Percentiles rank a stretch among this genome's conserved stretches.
Evolutionary conservation across 495 filamentous ascomycete genomes (phyloP).

Genomic region (Evernia prunastri): DNA sequence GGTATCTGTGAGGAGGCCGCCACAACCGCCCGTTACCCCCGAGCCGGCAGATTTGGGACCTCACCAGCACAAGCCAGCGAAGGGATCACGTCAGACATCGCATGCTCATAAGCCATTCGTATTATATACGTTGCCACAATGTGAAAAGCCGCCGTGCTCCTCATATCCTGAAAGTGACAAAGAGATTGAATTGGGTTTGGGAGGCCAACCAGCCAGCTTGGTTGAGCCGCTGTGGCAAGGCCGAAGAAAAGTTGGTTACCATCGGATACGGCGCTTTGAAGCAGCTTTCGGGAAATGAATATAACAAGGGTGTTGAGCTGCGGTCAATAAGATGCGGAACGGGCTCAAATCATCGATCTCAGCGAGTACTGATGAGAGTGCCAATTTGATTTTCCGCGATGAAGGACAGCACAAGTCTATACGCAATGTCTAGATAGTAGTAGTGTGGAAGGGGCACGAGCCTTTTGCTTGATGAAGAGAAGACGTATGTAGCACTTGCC

Average conservation of each 20-base stretch:
- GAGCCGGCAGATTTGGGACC: neutral
- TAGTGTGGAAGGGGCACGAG: neutral
- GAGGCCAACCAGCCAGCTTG: neutral
- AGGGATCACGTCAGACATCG: neutral
- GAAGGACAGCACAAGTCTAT: neutral
- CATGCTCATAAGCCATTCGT: neutral
- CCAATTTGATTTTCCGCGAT: neutral
- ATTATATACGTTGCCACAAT: neutral
- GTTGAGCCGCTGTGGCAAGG: neutral
- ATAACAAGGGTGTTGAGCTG: neutral
- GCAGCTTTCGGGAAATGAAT: neutral
- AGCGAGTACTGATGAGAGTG: neutral
- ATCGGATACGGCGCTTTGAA: neutral
- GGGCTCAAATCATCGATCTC: neutral
- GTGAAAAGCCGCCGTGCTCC: neutral
- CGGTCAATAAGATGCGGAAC: neutral
- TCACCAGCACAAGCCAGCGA: neutral
- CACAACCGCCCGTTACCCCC: neutral
- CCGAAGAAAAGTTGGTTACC: neutral
- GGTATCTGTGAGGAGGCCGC: neutral
- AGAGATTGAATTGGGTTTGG: neutral
- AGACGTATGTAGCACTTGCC: no score
- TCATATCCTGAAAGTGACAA: neutral
- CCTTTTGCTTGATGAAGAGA: neutral
- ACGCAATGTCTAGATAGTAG: neutral